A percentile compares a stretch with the other conserved stretches of the same genome.
Evolutionary conservation across 768 basidiomycete species (phyloP).

Genomic region (Russula lepida): DNA sequence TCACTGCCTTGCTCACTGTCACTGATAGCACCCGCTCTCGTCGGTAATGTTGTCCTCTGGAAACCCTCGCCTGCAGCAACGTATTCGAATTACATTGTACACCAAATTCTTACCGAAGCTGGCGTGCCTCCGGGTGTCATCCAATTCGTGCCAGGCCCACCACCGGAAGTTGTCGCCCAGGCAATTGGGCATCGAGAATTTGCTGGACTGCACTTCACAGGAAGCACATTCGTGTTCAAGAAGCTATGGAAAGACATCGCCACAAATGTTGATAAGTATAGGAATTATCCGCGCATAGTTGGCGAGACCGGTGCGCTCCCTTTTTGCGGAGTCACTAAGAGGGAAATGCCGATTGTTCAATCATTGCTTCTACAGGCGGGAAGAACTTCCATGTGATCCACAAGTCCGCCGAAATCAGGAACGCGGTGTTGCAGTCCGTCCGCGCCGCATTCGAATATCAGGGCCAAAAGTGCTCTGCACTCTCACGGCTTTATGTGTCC

Average conservation of each 20-base stretch:
- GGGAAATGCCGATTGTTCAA: background rate
- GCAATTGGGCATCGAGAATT: constrained; percentile 73
- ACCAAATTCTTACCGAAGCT: constrained; percentile 88
- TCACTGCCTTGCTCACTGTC: constrained; percentile 2
- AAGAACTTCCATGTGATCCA: constrained; percentile 99
- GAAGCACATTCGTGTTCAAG: constrained; percentile 90
- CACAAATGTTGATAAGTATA: constrained; percentile 78
- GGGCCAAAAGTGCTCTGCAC: constrained; percentile 96
- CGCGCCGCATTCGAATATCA: constrained; percentile 94
- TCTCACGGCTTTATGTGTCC: constrained; percentile 89
- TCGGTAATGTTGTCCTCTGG: constrained; percentile 94
- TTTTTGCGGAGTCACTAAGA: too few relatives aligned
- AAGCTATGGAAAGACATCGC: constrained; percentile 96
- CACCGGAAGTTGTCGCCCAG: constrained; percentile 77
- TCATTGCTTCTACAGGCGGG: constrained; percentile 40
- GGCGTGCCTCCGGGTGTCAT: constrained; percentile 92
- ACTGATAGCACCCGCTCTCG: constrained; percentile 69
- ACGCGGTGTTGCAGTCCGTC: constrained; percentile 84
- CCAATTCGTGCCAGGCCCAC: constrained; percentile 91
- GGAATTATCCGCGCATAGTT: constrained; percentile 86
- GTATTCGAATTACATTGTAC: constrained; percentile 88
- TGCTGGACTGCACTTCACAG: constrained; percentile 92
- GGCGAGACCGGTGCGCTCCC: constrained; percentile 69
- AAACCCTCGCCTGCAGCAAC: constrained; percentile 95
- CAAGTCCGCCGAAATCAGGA: constrained; percentile 73